These are phyloP conservation scores for Ophiostoma sp. DNA, from an alignment of 2,329 filamentous ascomycete species.

Conservation along the genomic window DNA sequence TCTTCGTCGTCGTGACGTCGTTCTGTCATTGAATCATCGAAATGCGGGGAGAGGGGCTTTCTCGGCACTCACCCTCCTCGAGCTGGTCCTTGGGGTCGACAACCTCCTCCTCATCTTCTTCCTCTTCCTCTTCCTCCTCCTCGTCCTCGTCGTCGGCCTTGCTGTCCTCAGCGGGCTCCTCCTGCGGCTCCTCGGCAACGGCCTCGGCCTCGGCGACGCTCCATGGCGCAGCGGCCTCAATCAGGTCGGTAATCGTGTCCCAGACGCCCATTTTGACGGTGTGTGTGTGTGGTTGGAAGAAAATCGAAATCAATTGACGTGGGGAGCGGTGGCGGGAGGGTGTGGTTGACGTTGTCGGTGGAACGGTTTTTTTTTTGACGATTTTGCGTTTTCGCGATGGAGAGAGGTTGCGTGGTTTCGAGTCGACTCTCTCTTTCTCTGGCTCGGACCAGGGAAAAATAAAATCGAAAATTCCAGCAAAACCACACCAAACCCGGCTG, in stretches of 20 bases:
- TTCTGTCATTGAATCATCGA: background rate
- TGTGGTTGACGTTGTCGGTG: constrained; percentile 16
- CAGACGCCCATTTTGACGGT: constrained; percentile 61
- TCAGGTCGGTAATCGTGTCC: constrained; percentile 63
- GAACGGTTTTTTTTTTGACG: constrained; percentile 11
- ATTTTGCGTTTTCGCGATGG: constrained; percentile 3
- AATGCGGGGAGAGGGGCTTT: background rate
- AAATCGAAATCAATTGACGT: background rate
- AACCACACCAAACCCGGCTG: constrained; percentile 6
- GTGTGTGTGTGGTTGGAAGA: background rate
- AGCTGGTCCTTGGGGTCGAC: constrained; percentile 85
- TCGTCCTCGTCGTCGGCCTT: constrained; percentile 63
- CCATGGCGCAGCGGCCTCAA: constrained; percentile 67
- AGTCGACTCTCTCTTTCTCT: background rate
- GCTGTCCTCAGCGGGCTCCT: constrained; percentile 55
- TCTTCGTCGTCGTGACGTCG: background rate
- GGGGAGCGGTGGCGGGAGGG: background rate
- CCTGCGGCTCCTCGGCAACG: constrained; percentile 55
- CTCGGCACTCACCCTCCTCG: constrained; percentile 70
- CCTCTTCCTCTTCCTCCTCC: constrained; percentile 58
- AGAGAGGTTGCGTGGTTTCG: constrained; percentile 22
- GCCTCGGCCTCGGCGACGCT: constrained; percentile 65
- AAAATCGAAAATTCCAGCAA: constrained; percentile 22
- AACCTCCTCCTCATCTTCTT: constrained; percentile 68
- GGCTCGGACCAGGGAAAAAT: constrained; percentile 13